Conservation (phyloP, 2,329 filamentous ascomycete species). For the Phialocephala subalpina region DNA sequence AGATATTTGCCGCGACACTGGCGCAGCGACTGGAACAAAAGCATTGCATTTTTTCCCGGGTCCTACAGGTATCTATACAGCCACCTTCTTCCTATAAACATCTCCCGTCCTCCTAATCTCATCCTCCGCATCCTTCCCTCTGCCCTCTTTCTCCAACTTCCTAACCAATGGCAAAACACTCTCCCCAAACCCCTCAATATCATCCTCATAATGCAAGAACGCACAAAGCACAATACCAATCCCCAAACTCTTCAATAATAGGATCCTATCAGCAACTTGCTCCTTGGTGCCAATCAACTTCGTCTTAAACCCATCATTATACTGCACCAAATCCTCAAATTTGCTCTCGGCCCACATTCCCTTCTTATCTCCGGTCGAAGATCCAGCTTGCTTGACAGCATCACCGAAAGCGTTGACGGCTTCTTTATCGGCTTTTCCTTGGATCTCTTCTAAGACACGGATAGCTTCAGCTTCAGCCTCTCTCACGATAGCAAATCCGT, state of each 20-base stretch:
- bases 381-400: slow-evolving; percentile 58
- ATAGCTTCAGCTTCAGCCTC: slow-evolving; percentile 59
- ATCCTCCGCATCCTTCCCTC: slow-evolving; percentile 54
- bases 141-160: slow-evolving; percentile 54
- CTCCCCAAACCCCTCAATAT: slow-evolving; percentile 57
- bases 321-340: slow-evolving; percentile 61
- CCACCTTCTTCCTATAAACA: slow-evolving; percentile 47
- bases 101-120: slow-evolving; percentile 57
- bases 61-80: neutral
- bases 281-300: slow-evolving; percentile 60
- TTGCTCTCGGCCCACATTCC: slow-evolving; percentile 62
- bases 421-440: slow-evolving; percentile 59
- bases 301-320: slow-evolving; percentile 64
- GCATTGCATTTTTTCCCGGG: neutral
- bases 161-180: slow-evolving; percentile 56
- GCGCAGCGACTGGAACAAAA: too few relatives aligned
- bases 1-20: too few relatives aligned
- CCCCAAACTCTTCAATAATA: slow-evolving; percentile 55
- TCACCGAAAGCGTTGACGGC: slow-evolving; percentile 58
- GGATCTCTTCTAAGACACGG: slow-evolving; percentile 57
- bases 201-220: slow-evolving; percentile 60
- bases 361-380: slow-evolving; percentile 54
- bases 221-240: slow-evolving; percentile 54
- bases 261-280: slow-evolving; percentile 58
- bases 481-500: slow-evolving; percentile 58